These are phyloP conservation scores for Piper betle DNA, from an alignment of 164 flowering plant species.

Conservation along the genomic window DNA sequence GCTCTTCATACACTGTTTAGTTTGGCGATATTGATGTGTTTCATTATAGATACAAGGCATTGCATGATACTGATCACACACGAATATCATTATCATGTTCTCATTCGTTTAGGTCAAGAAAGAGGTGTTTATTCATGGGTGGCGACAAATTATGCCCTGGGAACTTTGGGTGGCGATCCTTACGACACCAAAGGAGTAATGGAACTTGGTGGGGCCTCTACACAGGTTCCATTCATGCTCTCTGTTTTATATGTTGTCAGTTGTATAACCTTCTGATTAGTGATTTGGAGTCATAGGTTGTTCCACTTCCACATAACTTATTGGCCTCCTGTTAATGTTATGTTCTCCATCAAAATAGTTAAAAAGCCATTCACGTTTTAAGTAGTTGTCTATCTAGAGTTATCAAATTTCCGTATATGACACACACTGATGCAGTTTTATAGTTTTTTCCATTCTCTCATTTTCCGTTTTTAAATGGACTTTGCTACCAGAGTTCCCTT, in stretches of 20 bases:
- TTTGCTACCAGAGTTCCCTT: neutral
- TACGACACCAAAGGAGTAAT: constrained; percentile 38
- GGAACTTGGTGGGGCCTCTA: constrained; percentile 40
- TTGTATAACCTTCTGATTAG: too few species aligned
- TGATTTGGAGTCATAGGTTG: neutral
- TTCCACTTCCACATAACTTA: neutral
- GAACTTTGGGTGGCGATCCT: constrained; percentile 39
- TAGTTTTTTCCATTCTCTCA: neutral
- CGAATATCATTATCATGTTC: neutral
- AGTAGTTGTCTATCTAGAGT: neutral
- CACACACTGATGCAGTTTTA: neutral
- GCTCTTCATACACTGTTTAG: neutral
- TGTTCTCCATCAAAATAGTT: neutral
- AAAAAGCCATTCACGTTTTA: too few species aligned
- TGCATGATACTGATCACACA: neutral
- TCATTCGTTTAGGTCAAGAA: constrained; percentile 22
- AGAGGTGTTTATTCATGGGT: constrained; percentile 47
- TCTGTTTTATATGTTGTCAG: neutral
- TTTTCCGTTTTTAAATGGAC: neutral
- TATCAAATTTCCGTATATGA: neutral
- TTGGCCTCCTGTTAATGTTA: neutral
- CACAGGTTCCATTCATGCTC: constrained; percentile 30
- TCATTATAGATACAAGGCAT: neutral
- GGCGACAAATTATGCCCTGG: constrained; percentile 48
- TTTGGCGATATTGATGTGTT: neutral